Percentiles rank a stretch among this genome's conserved stretches.
Evolutionary conservation across 1,139 yeast genomes (phyloP).

Genomic region (Pichia sp.): DNA sequence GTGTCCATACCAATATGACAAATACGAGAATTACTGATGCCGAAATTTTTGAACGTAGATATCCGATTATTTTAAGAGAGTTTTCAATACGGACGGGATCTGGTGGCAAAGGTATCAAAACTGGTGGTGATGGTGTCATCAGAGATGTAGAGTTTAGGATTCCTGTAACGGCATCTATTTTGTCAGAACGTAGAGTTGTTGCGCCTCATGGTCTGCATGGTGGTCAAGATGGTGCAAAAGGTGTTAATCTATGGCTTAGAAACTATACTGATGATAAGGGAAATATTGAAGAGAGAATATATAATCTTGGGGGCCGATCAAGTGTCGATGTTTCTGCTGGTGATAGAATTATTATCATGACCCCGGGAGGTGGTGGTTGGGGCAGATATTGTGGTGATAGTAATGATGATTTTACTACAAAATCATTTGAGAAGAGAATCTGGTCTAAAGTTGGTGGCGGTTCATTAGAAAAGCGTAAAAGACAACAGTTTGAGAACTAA

Average conservation of each 20-base stretch:
- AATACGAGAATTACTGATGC: conserved; percentile 37
- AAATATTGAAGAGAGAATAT: conserved; percentile 16
- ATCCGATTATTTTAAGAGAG: conserved; percentile 33
- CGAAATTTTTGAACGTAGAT: conserved; percentile 35
- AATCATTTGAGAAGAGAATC: not conserved
- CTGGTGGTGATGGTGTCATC: conserved; percentile 35
- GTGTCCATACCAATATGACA: conserved; percentile 44
- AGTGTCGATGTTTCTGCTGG: conserved; percentile 33
- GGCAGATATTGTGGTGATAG: conserved; percentile 27
- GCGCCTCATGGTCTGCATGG: conserved; percentile 35
- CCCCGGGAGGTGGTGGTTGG: conserved; percentile 52
- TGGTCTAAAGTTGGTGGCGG: conserved; percentile 19
- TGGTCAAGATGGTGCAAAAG: conserved; percentile 36
- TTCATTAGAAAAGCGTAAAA: conserved; percentile 21
- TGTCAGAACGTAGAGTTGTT: conserved; percentile 33
- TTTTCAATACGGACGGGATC: conserved; percentile 28
- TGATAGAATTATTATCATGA: conserved; percentile 38
- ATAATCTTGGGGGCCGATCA: conserved; percentile 28
- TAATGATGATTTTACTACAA: not conserved
- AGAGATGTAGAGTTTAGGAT: conserved; percentile 34
- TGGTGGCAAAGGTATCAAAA: conserved; percentile 31
- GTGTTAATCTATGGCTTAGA: conserved; percentile 35
- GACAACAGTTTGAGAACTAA: conserved; percentile 24
- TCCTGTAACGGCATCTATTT: conserved; percentile 31
- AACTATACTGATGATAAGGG: conserved; percentile 18